Conservation (phyloP, 192 early-diverging fungal species). For the Coemansia sp. region DNA sequence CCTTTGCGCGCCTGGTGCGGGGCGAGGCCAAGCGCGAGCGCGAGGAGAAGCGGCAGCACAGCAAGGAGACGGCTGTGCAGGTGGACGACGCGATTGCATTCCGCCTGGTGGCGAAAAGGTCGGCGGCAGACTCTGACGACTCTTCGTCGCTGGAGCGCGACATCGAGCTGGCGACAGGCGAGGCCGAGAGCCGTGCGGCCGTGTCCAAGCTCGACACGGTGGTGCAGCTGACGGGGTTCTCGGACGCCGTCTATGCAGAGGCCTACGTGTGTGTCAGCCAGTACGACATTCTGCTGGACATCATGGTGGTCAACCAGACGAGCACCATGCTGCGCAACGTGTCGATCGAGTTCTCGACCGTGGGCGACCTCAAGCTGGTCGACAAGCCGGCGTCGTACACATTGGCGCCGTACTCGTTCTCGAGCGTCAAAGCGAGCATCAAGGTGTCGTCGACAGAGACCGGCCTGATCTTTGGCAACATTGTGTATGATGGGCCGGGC, state of each 20-base stretch:
- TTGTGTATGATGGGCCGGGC: slow-evolving; percentile 96
- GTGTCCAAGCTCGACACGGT: slow-evolving; percentile 92
- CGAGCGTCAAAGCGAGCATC: slow-evolving; percentile 93
- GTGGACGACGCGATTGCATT: slow-evolving; percentile 89
- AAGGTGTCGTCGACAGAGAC: slow-evolving; percentile 99
- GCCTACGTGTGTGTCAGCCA: slow-evolving; percentile 97
- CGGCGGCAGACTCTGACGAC: slow-evolving; percentile 59
- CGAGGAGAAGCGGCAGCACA: slow-evolving; percentile 32
- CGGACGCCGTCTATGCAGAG: slow-evolving; percentile 98
- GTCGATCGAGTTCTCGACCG: slow-evolving; percentile 96
- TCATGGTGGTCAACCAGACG: slow-evolving; percentile 97
- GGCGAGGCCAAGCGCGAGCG: slow-evolving; percentile 64
- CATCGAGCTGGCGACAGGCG: slow-evolving; percentile 83
- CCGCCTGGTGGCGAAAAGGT: slow-evolving; percentile 78
- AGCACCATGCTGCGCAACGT: slow-evolving; percentile 92
- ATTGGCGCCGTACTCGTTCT: slow-evolving; percentile 88
- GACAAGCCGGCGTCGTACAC: slow-evolving; percentile 88
- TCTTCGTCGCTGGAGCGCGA: slow-evolving; percentile 88
- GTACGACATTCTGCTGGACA: slow-evolving; percentile 94
- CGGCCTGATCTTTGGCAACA: slow-evolving; percentile 97
- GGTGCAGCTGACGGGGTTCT: slow-evolving; percentile 95
- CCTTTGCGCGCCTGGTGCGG: slow-evolving; percentile 55
- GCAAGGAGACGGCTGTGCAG: slow-evolving; percentile 57
- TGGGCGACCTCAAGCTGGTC: slow-evolving; percentile 96
- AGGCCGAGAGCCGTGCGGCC: slow-evolving; percentile 66